phyloP scores from a whole-genome alignment of 2,329 filamentous ascomycete species.

The Dothiorella sarmentorum region DNA sequence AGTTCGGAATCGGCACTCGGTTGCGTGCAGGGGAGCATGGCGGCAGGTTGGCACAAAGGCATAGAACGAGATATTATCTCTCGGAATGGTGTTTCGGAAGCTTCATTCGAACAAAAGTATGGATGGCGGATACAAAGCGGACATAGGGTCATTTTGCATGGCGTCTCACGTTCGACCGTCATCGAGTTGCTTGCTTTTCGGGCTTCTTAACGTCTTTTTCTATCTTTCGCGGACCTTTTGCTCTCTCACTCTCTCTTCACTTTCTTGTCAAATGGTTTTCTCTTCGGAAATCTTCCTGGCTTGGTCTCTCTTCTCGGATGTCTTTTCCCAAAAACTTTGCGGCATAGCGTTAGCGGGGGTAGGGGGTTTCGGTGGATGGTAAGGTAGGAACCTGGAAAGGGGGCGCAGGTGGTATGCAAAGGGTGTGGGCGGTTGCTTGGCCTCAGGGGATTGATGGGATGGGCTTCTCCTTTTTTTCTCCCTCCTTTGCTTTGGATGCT shows the following conservation, averaged over 20 bases:
- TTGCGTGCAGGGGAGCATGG: conserved; percentile 19
- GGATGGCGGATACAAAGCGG: conserved; percentile 17
- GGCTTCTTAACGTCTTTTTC: conserved; percentile 15
- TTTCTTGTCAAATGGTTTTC: conserved; percentile 19
- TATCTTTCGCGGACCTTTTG: conserved; percentile 14
- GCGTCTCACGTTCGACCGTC: conserved; percentile 15
- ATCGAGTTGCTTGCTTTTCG: conserved; percentile 17
- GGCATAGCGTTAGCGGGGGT: conserved; percentile 20
- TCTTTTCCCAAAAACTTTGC: conserved; percentile 18
- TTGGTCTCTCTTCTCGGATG: conserved; percentile 19
- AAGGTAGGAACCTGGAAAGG: conserved; percentile 13
- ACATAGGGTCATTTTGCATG: conserved; percentile 13
- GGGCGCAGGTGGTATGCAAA: conserved; percentile 16
- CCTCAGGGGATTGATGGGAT: conserved; percentile 15
- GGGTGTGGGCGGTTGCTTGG: conserved; percentile 16
- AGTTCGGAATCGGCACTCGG: conserved; percentile 17
- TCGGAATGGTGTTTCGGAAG: conserved; percentile 19
- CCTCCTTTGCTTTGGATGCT: conserved; percentile 16
- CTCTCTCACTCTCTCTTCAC: conserved; percentile 7
- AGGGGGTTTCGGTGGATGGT: conserved; percentile 15
- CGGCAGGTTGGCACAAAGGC: conserved; percentile 20
- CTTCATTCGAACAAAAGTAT: conserved; percentile 19
- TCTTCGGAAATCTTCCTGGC: conserved; percentile 16
- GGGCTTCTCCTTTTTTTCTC: conserved; percentile 7
- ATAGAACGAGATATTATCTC: conserved; percentile 18